phyloP scores from a whole-genome alignment of 2,329 filamentous ascomycete genomes.

The Calonectria naviculata region DNA sequence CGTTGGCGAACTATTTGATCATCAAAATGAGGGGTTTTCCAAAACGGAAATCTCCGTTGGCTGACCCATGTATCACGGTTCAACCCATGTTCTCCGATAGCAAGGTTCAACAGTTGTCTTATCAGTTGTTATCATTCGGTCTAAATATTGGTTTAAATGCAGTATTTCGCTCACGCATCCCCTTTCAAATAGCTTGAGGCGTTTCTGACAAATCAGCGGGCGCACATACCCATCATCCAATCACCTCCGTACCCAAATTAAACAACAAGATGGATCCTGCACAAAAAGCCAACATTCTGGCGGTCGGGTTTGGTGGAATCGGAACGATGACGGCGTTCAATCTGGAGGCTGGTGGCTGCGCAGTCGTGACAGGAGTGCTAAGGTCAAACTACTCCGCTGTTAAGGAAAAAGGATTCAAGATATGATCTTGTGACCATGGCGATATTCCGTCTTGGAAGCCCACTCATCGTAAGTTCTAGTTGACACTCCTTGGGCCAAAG shows the following conservation, averaged over 20 bases:
- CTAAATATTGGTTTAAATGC: background rate
- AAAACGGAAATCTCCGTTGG: background rate
- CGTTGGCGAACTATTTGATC: background rate
- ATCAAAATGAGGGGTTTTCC: background rate
- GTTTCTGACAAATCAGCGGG: too few species aligned
- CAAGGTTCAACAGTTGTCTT: background rate
- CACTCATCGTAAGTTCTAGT: background rate
- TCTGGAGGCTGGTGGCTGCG: background rate
- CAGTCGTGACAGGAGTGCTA: background rate
- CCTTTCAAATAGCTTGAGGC: too few species aligned
- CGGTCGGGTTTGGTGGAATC: background rate
- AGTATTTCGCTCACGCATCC: background rate
- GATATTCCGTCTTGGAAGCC: slow-evolving; percentile 1
- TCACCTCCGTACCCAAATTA: background rate
- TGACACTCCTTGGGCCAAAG: background rate
- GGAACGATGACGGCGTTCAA: background rate
- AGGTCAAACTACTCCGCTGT: background rate
- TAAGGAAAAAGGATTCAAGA: background rate
- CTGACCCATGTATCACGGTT: background rate
- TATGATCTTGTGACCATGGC: background rate
- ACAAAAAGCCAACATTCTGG: background rate
- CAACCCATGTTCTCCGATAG: background rate
- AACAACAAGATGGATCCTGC: background rate
- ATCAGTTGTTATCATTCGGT: background rate
- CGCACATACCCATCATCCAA: background rate